phyloP scores from a whole-genome alignment of 441 rosid genomes.

The Gossypium davidsonii region DNA sequence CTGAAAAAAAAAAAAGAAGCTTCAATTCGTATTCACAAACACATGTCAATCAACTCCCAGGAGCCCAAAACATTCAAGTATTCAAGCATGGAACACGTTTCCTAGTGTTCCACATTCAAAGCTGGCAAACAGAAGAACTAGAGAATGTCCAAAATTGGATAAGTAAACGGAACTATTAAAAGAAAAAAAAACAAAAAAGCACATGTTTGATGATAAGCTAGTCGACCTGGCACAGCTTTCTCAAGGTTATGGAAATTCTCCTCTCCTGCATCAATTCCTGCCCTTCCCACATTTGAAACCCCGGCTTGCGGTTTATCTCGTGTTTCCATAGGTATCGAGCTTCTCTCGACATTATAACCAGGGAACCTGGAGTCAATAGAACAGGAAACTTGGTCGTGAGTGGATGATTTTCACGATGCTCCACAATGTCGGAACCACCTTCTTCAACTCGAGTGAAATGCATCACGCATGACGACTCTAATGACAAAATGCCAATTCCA shows the following conservation, averaged over 20 bases:
- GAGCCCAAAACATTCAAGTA: too few relatives aligned
- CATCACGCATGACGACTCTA: conserved; percentile 86
- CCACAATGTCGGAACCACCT: conserved; percentile 6
- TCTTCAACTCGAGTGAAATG: conserved; percentile 42
- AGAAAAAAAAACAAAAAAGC: too few relatives aligned
- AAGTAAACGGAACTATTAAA: too few relatives aligned
- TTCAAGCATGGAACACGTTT: too few relatives aligned
- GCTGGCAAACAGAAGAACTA: too few relatives aligned
- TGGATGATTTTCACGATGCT: conserved; percentile 12
- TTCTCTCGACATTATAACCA: conserved; percentile 66
- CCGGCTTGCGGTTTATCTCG: conserved; percentile 73
- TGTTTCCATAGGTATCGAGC: conserved; percentile 87
- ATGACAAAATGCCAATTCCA: conserved; percentile 76
- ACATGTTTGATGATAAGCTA: neutral
- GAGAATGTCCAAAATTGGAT: too few relatives aligned
- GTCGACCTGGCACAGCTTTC: conserved; percentile 42
- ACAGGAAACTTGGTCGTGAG: conserved; percentile 33
- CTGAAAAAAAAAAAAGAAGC: too few relatives aligned
- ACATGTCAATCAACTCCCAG: too few relatives aligned
- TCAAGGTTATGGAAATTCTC: conserved; percentile 69
- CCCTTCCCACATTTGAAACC: conserved; percentile 75
- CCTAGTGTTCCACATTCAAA: too few relatives aligned
- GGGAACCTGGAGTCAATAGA: conserved; percentile 61
- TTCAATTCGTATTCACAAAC: too few relatives aligned
- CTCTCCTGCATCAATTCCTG: conserved; percentile 51